Evolutionary conservation across 2,329 filamentous ascomycete genomes (phyloP), one percentile per base, ranked within the genome.

Genomic region (Penicillium nordicum): DNA sequence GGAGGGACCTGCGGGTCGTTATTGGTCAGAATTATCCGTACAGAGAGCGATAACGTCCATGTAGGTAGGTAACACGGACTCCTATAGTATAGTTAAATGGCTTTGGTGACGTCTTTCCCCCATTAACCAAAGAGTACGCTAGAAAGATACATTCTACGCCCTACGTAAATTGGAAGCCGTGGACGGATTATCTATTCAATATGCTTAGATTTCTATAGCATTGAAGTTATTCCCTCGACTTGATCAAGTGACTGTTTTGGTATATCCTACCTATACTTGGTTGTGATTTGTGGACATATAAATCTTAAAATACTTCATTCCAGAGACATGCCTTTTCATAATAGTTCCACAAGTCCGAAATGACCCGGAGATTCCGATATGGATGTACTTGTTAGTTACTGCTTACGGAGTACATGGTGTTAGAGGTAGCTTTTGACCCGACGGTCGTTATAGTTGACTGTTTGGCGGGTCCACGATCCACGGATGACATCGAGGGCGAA

Each of bases 1-100:
- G 72, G 72, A 73, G 72, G 72, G 69, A 69, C 64, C 58, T 60
- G 57, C 58, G 50, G 29, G 30, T 55, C 62, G 53, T 69, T 66
- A 76, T 76, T 76, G 74, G 74, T 61, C 60, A 55, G 38, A 30
- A 12, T 21, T 12, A 36, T 21, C 1, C 1, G 0, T 0, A 21
- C 23, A 23, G 51, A 12, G 0, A n/a, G 0, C 0, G n/a, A 34
- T 36, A 42, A 36, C 21, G 45, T 32, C 51, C 44, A 36, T 7
- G 2, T 3, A 5, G 44, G 8, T 23, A 49, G 8, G 16, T 32
- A 32, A 32, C 30, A 32, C 30, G 30, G 11, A 32, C 30, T 32
- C 5, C 30, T 5, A 32, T 32, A 32, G 30, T 32, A 32, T 32
- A 18, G 18, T 18, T 18, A 32, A 32, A 32, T 6, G 30, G 11